Conservation (phyloP, 805 yeast genomes). For the Starmerella apicola region DNA sequence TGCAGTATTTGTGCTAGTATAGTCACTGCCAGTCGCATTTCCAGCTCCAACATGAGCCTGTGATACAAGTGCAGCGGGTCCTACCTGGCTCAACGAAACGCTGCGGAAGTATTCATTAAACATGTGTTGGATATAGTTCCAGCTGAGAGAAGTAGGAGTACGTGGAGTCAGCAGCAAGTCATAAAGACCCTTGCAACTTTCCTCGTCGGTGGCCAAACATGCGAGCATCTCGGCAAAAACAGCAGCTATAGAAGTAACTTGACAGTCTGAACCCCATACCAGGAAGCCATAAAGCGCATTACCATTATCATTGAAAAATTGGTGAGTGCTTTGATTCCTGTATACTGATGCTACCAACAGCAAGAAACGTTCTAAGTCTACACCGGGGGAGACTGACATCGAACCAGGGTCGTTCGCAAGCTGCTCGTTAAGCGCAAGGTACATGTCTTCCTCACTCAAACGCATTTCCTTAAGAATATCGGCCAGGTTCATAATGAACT, state of each 20-base stretch:
- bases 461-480: conserved; percentile 31
- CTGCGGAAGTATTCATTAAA: conserved; percentile 13
- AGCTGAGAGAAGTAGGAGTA: conserved; percentile 8
- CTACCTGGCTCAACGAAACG: conserved; percentile 1
- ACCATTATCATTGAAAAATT: conserved; percentile 57
- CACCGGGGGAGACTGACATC: conserved; percentile 35
- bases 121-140: conserved; percentile 15
- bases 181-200: conserved; percentile 30
- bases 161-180: conserved; percentile 36
- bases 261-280: conserved; percentile 76
- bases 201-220: conserved; percentile 38
- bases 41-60: neutral
- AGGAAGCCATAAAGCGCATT: conserved; percentile 67
- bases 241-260: conserved; percentile 61
- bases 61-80: neutral
- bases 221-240: conserved; percentile 70
- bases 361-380: conserved; percentile 81
- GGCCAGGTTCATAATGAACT: conserved; percentile 28
- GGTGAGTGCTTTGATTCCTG: conserved; percentile 41
- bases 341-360: conserved; percentile 60
- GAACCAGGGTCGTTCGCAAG: too few species aligned
- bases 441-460: conserved; percentile 29
- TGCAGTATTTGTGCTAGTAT: neutral
- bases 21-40: neutral
- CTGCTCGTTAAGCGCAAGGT: conserved; percentile 20